Base-by-base conservation (phyloP, 805 yeast species). In the Lipomyces sp. region DNA sequence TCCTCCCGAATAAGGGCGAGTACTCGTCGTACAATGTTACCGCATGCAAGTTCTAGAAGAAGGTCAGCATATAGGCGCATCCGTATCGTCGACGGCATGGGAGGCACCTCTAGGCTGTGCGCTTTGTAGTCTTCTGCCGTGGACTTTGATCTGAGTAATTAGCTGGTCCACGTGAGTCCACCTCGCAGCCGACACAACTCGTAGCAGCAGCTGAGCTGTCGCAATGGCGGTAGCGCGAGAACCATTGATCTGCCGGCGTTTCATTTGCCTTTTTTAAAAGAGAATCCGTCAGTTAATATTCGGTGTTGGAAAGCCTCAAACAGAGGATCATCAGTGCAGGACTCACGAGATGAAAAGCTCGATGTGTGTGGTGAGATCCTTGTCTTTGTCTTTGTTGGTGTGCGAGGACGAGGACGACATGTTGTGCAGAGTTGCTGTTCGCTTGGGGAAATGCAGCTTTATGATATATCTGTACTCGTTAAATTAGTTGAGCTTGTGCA, bases 21-120 rank as follows among this genome's bases (percentile, higher is more conserved):
- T 1, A 91, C 90, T 65, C 98, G 77, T 66, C 98, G 79, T 16
- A 91, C 84, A 34, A 93, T 83, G 66, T 93, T 93, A 8, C 98
- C 98, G 48, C 90, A 80, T 2, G 89, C 79, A 60, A 89, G 82
- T 61, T 90, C 95, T 51, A 36, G 35, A 29, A 6, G 14, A 18
- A 16, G 13, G 16, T 40, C n/a, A 38, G 23, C 11, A 18, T 18
- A 19, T 10, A 21, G 23, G 11, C 26, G 2, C 29, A 5, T 18
- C 26, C 26, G 8, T 10, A 10, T 5, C 33, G 42, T 7, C 8
- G 23, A 28, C 7, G 31, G 19, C 44, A 5, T 34, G 13, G 35
- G 4, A 13, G 21, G 24, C 34, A 57, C 60, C 60, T 57, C 87
- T 78, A 6, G 98, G 97, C 63, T 86, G 93, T 2, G 97, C 95